Conservation (phyloP, 208 protist species). For the Trypanosoma scelopori region DNA sequence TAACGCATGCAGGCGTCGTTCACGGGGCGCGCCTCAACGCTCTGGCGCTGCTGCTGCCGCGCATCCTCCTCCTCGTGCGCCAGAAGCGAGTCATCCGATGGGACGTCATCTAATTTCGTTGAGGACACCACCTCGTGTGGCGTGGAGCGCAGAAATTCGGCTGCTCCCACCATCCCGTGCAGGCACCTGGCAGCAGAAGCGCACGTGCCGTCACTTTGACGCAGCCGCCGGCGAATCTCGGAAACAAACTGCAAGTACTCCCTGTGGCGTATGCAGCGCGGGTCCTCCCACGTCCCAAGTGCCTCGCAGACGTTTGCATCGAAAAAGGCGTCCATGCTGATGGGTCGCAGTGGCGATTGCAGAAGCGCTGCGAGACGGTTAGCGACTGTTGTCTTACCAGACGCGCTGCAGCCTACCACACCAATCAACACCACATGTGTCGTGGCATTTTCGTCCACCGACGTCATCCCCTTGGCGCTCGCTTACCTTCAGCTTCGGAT, state of each 20-base stretch:
- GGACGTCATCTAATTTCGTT: background rate
- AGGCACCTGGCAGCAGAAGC: conserved; percentile 12
- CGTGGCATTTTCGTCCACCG: background rate
- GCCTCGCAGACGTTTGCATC: conserved; percentile 26
- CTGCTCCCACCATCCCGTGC: conserved; percentile 13
- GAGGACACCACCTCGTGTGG: background rate
- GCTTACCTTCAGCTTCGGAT: too few relatives aligned
- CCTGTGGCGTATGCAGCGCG: conserved; percentile 36
- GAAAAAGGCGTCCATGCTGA: conserved; percentile 55
- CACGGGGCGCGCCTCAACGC: background rate
- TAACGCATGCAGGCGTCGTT: background rate
- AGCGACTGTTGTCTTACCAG: conserved; percentile 51
- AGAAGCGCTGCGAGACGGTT: conserved; percentile 36
- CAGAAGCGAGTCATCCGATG: conserved; percentile 35
- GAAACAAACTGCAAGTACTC: conserved; percentile 13
- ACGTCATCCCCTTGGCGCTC: background rate
- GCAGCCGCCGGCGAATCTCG: conserved; percentile 8
- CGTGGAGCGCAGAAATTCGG: background rate
- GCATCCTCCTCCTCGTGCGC: conserved; percentile 45
- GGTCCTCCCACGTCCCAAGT: conserved; percentile 62
- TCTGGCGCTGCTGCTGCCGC: conserved; percentile 12
- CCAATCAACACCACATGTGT: conserved; percentile 34
- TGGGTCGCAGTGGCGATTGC: conserved; percentile 47
- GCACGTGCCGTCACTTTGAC: background rate
- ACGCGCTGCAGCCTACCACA: conserved; percentile 55